Conservation (phyloP, 1,284 basidiomycete species). For the Cutaneotrichosporon sp. region DNA sequence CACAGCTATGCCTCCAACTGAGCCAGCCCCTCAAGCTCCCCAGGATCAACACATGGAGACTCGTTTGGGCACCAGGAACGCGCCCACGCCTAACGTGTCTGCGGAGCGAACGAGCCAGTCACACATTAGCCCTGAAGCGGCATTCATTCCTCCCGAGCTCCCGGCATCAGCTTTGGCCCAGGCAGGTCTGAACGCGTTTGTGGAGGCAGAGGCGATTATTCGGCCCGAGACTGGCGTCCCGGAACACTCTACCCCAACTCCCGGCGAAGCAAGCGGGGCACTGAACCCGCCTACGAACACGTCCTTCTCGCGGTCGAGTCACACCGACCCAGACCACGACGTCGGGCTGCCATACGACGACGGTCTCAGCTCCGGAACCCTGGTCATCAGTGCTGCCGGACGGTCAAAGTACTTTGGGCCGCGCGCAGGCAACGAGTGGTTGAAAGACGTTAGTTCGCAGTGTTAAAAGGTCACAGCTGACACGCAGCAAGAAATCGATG, state of each 20-base stretch:
- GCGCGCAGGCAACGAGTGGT: slow-evolving; percentile 30
- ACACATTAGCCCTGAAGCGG: not conserved
- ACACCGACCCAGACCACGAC: not conserved
- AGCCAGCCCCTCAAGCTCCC: no score
- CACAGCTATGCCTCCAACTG: no score
- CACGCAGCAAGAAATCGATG: slow-evolving; percentile 18
- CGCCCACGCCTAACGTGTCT: not conserved
- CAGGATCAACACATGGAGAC: no score
- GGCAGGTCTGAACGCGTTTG: not conserved
- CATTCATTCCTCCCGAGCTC: not conserved
- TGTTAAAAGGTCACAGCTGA: not conserved
- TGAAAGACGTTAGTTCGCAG: slow-evolving; percentile 25
- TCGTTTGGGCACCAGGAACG: no score
- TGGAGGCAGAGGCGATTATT: not conserved
- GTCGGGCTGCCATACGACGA: slow-evolving; percentile 3
- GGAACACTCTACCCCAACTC: not conserved
- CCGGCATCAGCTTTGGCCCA: no score
- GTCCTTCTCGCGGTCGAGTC: slow-evolving; percentile 1
- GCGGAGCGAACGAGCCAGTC: not conserved
- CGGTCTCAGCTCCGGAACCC: slow-evolving; percentile 25
- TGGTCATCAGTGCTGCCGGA: slow-evolving; percentile 25
- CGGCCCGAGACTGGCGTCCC: not conserved
- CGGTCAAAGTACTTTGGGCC: slow-evolving; percentile 29
- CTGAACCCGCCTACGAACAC: not conserved
- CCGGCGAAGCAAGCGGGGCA: not conserved